Base-by-base conservation (phyloP, 2,329 filamentous ascomycete genomes). In the Fusarium decemcellulare region DNA sequence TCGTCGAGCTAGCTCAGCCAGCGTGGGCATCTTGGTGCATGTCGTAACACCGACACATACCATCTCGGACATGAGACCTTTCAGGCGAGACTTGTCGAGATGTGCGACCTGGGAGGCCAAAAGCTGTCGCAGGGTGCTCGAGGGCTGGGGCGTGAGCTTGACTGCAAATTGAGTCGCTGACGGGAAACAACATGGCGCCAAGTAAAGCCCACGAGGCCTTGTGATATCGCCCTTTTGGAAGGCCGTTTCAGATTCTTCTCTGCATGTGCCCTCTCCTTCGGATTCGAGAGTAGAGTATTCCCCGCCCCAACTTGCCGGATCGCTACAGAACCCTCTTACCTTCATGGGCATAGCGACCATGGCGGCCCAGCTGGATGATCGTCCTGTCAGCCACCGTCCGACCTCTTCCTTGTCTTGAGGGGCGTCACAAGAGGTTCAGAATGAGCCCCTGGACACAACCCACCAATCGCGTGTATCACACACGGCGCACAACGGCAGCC, bases 181-280 rank as follows among this genome's bases (percentile, higher is more conserved):
- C 72, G 73, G 73, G 55, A 72, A 53, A 60, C 68, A 53, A 70
- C 73, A 75, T 64, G 9, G 47, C 43, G 71, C 65, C 60, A 68
- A 65, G 56, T 44, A 62, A 63, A 51, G 51, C 34, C 61, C 63
- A 73, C 70, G 69, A 68, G 73, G 59, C 55, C 61, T 71, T 62
- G 71, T 73, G 68, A 71, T 72, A 54, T 64, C 59, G 37, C 37
- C 59, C 47, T 29, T 43, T 51, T 55, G 59, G 55, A 57, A 64
- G 56, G 54, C 27, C 48, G 59, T 62, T 62, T 60, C 59, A 67
- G 59, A 69, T 57, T 46, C 47, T 66, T 72, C 64, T 57, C 42
- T 71, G 67, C 65, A 66, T 56, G 42, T 48, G 46, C 51, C 59
- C 44, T 58, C 44, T 58, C 48, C 58, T 65, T 61, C 52, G 61